Evolutionary conservation across 306 rosid genomes (phyloP).

Genomic region (Gynostemma pentaphyllum): DNA sequence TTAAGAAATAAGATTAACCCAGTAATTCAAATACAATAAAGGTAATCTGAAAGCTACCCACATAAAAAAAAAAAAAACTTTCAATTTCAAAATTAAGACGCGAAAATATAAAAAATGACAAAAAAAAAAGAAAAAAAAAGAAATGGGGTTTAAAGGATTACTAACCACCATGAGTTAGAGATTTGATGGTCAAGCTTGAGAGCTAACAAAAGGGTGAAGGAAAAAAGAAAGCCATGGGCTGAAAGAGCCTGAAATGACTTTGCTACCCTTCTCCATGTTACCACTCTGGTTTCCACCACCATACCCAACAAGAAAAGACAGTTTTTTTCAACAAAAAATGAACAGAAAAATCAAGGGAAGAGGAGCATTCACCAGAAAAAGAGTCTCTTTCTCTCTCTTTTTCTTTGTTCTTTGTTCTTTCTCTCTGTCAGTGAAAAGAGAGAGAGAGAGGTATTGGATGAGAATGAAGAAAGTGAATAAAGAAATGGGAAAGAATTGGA

Average conservation of each 20-base stretch:
- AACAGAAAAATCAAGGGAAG: neutral
- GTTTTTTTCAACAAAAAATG: neutral
- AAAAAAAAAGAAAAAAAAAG: neutral
- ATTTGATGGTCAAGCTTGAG: slow-evolving; percentile 52
- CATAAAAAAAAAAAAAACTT: neutral
- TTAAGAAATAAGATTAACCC: neutral
- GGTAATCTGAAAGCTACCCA: no score
- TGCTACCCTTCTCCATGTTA: slow-evolving; percentile 78
- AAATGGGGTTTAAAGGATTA: slow-evolving; percentile 1
- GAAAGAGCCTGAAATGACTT: slow-evolving; percentile 48
- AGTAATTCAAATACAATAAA: no score
- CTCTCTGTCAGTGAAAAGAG: neutral
- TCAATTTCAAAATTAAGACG: neutral
- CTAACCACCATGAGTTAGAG: slow-evolving; percentile 68
- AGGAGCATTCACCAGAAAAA: neutral
- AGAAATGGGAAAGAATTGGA: no score
- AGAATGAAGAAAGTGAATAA: no score
- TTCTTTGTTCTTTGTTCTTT: neutral
- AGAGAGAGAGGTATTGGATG: no score
- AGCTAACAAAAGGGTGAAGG: slow-evolving; percentile 55
- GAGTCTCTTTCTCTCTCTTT: neutral
- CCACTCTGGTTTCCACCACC: slow-evolving; percentile 24
- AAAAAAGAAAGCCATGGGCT: slow-evolving; percentile 58
- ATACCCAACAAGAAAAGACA: neutral
- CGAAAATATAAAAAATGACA: neutral